A percentile compares a stretch with the other conserved stretches of the same genome.
These are phyloP conservation scores for Rhododendron molle DNA, from an alignment of 148 eudicot genomes.

Conservation along the genomic window DNA sequence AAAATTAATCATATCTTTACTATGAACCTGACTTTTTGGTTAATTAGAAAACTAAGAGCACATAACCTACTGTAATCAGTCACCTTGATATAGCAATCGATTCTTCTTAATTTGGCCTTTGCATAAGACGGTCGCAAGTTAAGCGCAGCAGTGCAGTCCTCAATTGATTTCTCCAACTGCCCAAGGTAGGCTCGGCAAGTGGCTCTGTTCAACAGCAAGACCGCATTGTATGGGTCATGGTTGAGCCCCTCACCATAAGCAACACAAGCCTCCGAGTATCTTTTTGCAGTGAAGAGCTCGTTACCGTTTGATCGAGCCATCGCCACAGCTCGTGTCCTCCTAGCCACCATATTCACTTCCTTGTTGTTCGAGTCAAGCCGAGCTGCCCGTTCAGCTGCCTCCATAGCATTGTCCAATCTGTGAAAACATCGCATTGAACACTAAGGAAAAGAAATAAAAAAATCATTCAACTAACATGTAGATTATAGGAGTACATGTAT, in stretches of 20 bases:
- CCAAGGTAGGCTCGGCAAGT: conserved; percentile 71
- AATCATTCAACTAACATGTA: neutral
- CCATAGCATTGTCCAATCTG: conserved; percentile 78
- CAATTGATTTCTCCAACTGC: conserved; percentile 60
- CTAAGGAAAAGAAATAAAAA: neutral
- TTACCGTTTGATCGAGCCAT: conserved; percentile 74
- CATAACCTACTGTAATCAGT: neutral
- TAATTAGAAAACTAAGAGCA: neutral
- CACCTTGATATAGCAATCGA: conserved; percentile 81
- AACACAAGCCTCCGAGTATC: conserved; percentile 59
- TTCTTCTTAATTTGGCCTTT: conserved; percentile 85
- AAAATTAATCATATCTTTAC: neutral
- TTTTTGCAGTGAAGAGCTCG: conserved; percentile 51
- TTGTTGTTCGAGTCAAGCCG: conserved; percentile 67
- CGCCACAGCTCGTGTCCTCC: conserved; percentile 53
- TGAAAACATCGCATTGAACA: neutral
- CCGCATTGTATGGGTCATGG: conserved; percentile 71
- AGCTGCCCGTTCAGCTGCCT: conserved; percentile 51
- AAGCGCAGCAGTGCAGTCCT: conserved; percentile 79
- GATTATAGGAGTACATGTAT: neutral
- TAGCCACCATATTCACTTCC: conserved; percentile 41
- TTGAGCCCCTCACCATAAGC: conserved; percentile 87
- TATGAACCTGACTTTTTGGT: neutral
- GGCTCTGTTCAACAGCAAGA: conserved; percentile 81
- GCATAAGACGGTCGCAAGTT: conserved; percentile 60